A percentile compares a stretch with the other conserved stretches of the same genome.
These are phyloP conservation scores for Aspergillus spinulosporus DNA, from an alignment of 2,329 filamentous ascomycete species.

Conservation along the genomic window DNA sequence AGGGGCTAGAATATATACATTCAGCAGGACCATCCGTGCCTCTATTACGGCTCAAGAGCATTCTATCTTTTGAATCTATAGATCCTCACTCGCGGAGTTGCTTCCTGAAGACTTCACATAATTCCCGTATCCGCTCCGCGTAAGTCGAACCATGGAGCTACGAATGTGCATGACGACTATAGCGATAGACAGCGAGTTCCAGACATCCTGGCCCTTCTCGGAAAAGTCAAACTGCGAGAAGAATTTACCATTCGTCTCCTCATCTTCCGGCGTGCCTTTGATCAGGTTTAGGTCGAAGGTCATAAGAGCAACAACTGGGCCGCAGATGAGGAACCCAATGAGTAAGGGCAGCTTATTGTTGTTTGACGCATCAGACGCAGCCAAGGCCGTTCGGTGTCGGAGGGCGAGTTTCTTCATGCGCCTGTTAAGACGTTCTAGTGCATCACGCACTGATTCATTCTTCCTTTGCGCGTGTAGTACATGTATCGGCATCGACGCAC, in stretches of 20 bases:
- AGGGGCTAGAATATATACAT: background rate
- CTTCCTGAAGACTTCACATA: slow-evolving; percentile 16
- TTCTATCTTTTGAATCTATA: slow-evolving; percentile 5
- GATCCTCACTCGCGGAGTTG: slow-evolving; percentile 16
- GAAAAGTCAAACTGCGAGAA: slow-evolving; percentile 57
- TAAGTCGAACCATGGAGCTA: slow-evolving; percentile 50
- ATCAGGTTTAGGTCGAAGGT: slow-evolving; percentile 49
- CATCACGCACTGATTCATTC: slow-evolving; percentile 40
- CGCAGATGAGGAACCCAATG: slow-evolving; percentile 56
- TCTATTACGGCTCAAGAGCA: background rate
- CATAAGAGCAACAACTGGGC: slow-evolving; percentile 55
- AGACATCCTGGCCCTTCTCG: slow-evolving; percentile 57
- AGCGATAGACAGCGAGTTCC: slow-evolving; percentile 60
- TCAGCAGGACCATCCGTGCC: background rate
- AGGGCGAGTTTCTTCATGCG: slow-evolving; percentile 47
- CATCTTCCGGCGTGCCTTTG: slow-evolving; percentile 19
- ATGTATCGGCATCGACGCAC: slow-evolving; percentile 47
- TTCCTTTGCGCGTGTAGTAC: slow-evolving; percentile 45
- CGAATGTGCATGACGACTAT: slow-evolving; percentile 57
- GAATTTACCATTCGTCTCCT: slow-evolving; percentile 28
- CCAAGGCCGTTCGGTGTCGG: slow-evolving; percentile 41
- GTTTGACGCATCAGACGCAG: slow-evolving; percentile 14
- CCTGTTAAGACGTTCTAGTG: slow-evolving; percentile 46
- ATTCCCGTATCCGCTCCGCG: slow-evolving; percentile 30
- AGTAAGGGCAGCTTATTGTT: slow-evolving; percentile 46